Conservation (phyloP, 1,139 yeast genomes). For the Scheffersomyces quercinus region DNA sequence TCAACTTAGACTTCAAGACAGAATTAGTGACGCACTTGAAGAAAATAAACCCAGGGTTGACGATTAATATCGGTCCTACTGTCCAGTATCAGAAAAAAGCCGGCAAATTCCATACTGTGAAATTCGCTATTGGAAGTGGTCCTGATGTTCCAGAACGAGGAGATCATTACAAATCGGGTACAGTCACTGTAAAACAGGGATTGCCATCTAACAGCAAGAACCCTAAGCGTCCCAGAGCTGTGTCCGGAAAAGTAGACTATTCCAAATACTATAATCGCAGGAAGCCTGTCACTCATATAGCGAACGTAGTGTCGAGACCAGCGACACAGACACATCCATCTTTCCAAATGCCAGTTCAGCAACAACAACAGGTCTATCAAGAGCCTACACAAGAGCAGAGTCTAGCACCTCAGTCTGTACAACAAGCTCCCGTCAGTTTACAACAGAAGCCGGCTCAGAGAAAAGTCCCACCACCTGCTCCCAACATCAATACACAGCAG, state of each 20-base stretch:
- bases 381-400: neutral
- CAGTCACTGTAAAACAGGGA: conserved; percentile 81
- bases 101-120: conserved; percentile 75
- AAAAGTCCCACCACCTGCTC: conserved; percentile 11
- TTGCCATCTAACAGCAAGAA: conserved; percentile 70
- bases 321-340: conserved; percentile 1
- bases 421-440: conserved; percentile 10
- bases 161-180: conserved; percentile 85
- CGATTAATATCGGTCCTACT: conserved; percentile 68
- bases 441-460: conserved; percentile 9
- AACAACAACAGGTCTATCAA: too few relatives aligned
- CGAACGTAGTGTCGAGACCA: conserved; percentile 5
- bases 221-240: conserved; percentile 66
- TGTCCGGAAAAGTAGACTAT: conserved; percentile 41
- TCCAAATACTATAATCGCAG: conserved; percentile 45
- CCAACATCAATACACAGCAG: conserved; percentile 4
- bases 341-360: neutral
- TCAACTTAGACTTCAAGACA: conserved; percentile 84
- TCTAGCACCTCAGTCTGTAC: neutral
- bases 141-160: conserved; percentile 57
- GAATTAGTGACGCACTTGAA: conserved; percentile 81
- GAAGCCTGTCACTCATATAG: conserved; percentile 6
- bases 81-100: conserved; percentile 89
- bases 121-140: conserved; percentile 58
- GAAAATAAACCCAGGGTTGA: conserved; percentile 57